These are phyloP conservation scores for Kwoniella shivajii DNA, from an alignment of 1,284 basidiomycete genomes.

Conservation along the genomic window DNA sequence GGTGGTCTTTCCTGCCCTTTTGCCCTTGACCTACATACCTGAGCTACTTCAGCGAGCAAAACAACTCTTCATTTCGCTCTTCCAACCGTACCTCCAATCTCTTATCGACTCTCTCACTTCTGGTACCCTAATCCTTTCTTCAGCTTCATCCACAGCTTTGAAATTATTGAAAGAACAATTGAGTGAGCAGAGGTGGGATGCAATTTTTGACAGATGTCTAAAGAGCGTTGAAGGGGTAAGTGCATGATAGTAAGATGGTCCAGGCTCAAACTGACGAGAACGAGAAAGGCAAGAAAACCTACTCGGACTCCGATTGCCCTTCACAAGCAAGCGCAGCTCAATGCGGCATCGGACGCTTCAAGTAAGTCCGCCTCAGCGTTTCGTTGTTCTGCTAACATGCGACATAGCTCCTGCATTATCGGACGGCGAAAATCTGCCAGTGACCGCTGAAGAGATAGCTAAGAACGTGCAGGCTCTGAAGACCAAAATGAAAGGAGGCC, in stretches of 20 bases:
- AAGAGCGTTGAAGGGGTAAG: slow-evolving; percentile 36
- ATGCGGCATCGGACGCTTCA: slow-evolving; percentile 32
- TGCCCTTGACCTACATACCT: slow-evolving; percentile 92
- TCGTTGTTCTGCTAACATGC: slow-evolving; percentile 59
- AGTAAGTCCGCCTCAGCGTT: slow-evolving; percentile 23
- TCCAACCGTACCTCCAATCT: slow-evolving; percentile 74
- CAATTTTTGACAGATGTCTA: slow-evolving; percentile 50
- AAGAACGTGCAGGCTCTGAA: slow-evolving; percentile 90
- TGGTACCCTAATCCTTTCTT: slow-evolving; percentile 51
- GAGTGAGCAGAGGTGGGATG: slow-evolving; percentile 44
- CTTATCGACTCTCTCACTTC: slow-evolving; percentile 72
- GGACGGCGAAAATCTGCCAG: slow-evolving; percentile 22
- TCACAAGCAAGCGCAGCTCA: slow-evolving; percentile 30
- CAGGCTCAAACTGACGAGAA: too few relatives aligned
- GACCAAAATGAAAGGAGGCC: slow-evolving; percentile 61
- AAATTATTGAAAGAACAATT: slow-evolving; percentile 37
- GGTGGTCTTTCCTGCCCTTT: slow-evolving; percentile 95
- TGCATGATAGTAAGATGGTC: not conserved
- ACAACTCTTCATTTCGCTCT: slow-evolving; percentile 79
- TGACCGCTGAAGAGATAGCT: slow-evolving; percentile 78
- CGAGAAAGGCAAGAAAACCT: slow-evolving; percentile 16
- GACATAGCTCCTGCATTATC: slow-evolving; percentile 49
- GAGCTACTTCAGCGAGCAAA: slow-evolving; percentile 79
- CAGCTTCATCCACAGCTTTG: slow-evolving; percentile 28
- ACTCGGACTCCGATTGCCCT: slow-evolving; percentile 21